Evolutionary conservation across 768 basidiomycete genomes (phyloP).

Genomic region (Boletus reticulatus): DNA sequence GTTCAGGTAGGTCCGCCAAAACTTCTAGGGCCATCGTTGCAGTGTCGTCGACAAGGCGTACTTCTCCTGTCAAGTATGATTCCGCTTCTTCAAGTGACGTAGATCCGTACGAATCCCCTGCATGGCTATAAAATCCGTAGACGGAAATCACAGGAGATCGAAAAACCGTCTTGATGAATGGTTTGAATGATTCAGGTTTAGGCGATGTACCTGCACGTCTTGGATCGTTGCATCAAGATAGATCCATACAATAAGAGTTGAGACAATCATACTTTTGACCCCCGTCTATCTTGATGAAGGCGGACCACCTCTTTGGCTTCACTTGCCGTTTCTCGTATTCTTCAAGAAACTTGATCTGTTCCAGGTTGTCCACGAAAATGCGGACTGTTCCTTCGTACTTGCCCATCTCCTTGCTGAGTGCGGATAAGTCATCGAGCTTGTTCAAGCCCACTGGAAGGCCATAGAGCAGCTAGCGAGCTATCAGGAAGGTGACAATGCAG

Average conservation of each 20-base stretch:
- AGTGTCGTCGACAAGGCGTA: constrained; percentile 65
- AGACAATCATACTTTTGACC: constrained; percentile 61
- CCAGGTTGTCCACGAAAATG: constrained; percentile 72
- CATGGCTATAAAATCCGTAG: constrained; percentile 85
- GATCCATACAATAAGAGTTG: neutral
- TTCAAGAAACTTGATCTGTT: constrained; percentile 66
- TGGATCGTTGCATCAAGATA: constrained; percentile 13
- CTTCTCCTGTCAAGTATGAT: constrained; percentile 64
- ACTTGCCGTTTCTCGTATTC: constrained; percentile 48
- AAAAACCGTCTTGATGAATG: constrained; percentile 52
- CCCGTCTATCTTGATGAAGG: constrained; percentile 78
- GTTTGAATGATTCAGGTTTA: constrained; percentile 50
- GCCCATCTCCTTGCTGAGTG: constrained; percentile 53
- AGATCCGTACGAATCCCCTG: constrained; percentile 75
- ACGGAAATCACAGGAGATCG: constrained; percentile 56
- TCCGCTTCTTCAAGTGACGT: constrained; percentile 64
- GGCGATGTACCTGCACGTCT: constrained; percentile 75
- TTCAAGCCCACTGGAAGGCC: constrained; percentile 69
- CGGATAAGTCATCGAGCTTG: constrained; percentile 69
- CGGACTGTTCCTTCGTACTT: constrained; percentile 59
- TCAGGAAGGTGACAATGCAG: constrained; percentile 3
- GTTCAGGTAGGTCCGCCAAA: constrained; percentile 37
- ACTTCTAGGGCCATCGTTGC: constrained; percentile 54
- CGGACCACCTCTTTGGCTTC: constrained; percentile 57
- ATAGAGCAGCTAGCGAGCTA: constrained; percentile 65